phyloP scores from a whole-genome alignment of 2,329 filamentous ascomycete genomes.

The Sporothrix euskadiensis region DNA sequence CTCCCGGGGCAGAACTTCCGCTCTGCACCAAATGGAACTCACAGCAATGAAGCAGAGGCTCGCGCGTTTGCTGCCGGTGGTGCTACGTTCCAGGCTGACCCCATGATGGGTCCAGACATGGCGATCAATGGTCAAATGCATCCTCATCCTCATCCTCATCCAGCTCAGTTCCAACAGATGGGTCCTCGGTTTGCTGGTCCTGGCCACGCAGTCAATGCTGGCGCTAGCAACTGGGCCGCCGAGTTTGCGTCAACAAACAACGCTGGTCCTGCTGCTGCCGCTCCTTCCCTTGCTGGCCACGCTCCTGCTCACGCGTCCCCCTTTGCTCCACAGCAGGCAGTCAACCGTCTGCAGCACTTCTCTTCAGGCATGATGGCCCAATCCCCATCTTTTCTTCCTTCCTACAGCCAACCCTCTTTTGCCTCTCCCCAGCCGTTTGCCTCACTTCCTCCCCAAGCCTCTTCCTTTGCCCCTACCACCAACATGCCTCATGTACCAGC shows the following conservation, averaged over 20 bases:
- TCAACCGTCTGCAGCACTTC: slow-evolving; percentile 28
- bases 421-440: not conserved
- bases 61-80: slow-evolving; percentile 28
- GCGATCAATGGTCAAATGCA: slow-evolving; percentile 11
- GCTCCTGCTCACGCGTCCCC: not conserved
- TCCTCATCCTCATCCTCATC: not conserved
- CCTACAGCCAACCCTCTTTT: not conserved
- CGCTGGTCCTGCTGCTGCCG: not conserved
- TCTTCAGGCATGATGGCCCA: slow-evolving; percentile 23
- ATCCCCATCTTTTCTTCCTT: not conserved
- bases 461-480: not conserved
- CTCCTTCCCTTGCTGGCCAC: not conserved
- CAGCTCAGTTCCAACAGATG: slow-evolving; percentile 11
- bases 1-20: slow-evolving; percentile 30
- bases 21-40: slow-evolving; percentile 21
- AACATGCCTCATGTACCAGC: not conserved
- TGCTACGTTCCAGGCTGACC: slow-evolving; percentile 14
- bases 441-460: not conserved
- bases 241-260: slow-evolving; percentile 27
- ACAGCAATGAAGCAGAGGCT: slow-evolving; percentile 29
- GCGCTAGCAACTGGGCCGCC: slow-evolving; percentile 26
- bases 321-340: slow-evolving; percentile 19
- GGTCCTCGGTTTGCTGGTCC: not conserved
- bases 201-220: not conserved
- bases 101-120: slow-evolving; percentile 22